These are phyloP conservation scores for Fusarium setosum DNA, from an alignment of 2,329 filamentous ascomycete species.

Conservation along the genomic window DNA sequence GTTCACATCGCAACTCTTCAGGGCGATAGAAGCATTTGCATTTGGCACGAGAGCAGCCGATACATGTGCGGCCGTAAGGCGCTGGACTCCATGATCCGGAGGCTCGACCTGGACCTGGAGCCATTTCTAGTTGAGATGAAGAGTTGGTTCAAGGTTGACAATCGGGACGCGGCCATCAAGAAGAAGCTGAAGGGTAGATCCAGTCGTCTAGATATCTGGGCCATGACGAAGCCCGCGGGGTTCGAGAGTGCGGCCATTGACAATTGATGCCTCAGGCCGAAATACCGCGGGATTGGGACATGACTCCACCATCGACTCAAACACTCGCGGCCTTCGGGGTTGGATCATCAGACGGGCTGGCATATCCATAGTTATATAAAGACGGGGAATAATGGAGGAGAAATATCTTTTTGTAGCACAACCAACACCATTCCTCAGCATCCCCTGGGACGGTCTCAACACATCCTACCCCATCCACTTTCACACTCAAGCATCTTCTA, in stretches of 20 bases:
- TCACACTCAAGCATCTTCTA: background rate
- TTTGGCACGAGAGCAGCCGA: slow-evolving; percentile 56
- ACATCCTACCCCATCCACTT: too few relatives aligned
- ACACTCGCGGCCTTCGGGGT: background rate
- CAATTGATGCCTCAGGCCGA: background rate
- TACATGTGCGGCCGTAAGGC: slow-evolving; percentile 55
- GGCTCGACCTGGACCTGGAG: background rate
- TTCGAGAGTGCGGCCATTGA: background rate
- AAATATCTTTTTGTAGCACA: too few relatives aligned
- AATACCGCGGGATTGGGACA: background rate
- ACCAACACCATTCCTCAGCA: background rate
- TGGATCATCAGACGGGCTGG: background rate
- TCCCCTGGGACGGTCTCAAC: too few relatives aligned
- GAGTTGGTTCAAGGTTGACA: background rate
- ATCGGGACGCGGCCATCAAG: too few relatives aligned
- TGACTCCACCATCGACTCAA: background rate
- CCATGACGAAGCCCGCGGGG: slow-evolving; percentile 6
- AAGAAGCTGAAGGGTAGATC: too few relatives aligned
- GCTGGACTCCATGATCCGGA: slow-evolving; percentile 37
- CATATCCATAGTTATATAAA: background rate
- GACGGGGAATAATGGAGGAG: too few relatives aligned
- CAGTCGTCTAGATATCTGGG: too few relatives aligned
- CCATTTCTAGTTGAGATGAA: background rate
- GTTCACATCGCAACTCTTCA: slow-evolving; percentile 47
- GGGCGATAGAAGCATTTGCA: slow-evolving; percentile 55